Evolutionary conservation across 2,329 filamentous ascomycete species (phyloP), one percentile per base, ranked within the genome.

Genomic region (Colletotrichum higginsianum): DNA sequence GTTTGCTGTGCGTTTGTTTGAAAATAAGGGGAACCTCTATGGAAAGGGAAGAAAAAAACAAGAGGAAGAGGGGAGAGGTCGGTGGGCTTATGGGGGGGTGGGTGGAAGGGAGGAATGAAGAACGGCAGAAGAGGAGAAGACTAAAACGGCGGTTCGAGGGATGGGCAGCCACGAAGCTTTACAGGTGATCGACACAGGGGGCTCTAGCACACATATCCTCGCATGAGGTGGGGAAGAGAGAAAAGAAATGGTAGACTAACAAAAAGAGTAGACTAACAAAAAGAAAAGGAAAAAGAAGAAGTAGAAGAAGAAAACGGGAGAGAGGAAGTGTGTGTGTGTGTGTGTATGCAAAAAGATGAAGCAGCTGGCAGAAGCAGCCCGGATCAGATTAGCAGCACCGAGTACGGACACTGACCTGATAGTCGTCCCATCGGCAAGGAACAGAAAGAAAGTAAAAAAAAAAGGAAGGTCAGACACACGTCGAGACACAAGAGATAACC

Each of bases 161-260:
- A 62, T 40, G 60, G 18, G 61, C 30, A 44, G 49, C 21, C 47
- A 63, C 47, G 53, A 44, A 53, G 47, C 35, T 63, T 63, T 63
- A 44, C 15, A 42, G 16, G n/a, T 35, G 35, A 63, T 63, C 35
- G 47, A 44, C 61, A 53, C 61, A 40, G 44, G 44, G 61, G 61
- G 61, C 30, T 35, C 46, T 42, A 63, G 61, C 61, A 52, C 61
- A 63, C 61, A 63, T 35, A 35, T 44, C 21, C 23, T 15, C 53
- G 23, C 23, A 23, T 23, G 16, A 55, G 18, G 35, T 26, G 26
- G 26, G 26, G 26, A 26, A 26, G 26, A 26, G 4, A 26, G 26
- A 26, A 4, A 26, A 26, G 26, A 26, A 26, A 26, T 26, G 26
- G 13, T 7, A 11, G 15, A 8, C 23, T 35, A 52, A n/a, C 50